These are phyloP conservation scores for Pulveroboletus sp. DNA, from an alignment of 1,284 basidiomycete genomes.

Conservation along the genomic window DNA sequence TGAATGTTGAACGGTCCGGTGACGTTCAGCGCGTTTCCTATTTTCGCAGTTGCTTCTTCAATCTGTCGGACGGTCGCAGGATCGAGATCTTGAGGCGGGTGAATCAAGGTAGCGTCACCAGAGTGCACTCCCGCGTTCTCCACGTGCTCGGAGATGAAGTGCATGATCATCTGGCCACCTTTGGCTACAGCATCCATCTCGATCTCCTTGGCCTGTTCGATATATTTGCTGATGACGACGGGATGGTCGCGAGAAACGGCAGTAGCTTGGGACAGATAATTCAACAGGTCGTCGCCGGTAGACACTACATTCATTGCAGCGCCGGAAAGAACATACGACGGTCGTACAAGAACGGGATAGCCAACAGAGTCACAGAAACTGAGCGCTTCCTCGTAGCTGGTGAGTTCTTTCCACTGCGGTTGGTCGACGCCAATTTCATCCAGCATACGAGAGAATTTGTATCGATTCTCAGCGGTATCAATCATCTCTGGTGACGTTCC, in stretches of 20 bases:
- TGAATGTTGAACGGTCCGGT: slow-evolving; percentile 99
- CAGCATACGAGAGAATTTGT: slow-evolving; percentile 98
- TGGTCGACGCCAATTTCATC: slow-evolving; percentile 99
- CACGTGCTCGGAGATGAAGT: slow-evolving; percentile 99
- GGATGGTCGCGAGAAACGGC: slow-evolving; percentile 97
- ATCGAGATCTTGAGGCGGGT: slow-evolving; percentile 97
- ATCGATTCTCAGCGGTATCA: slow-evolving; percentile 98
- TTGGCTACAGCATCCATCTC: slow-evolving; percentile 99
- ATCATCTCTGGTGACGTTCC: slow-evolving; percentile 99
- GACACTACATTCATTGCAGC: slow-evolving; percentile 99
- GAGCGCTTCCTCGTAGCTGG: slow-evolving; percentile 87
- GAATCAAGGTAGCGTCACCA: slow-evolving; percentile 93
- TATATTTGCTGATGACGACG: slow-evolving; percentile 98
- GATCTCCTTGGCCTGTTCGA: slow-evolving; percentile 99
- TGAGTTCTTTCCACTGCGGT: slow-evolving; percentile 96
- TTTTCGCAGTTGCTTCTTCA: slow-evolving; percentile 95
- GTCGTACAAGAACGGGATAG: slow-evolving; percentile 95
- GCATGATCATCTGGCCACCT: slow-evolving; percentile 98
- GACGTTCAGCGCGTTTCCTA: slow-evolving; percentile 96
- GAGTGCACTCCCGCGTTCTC: slow-evolving; percentile 92
- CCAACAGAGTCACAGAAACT: slow-evolving; percentile 89
- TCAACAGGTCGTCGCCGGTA: slow-evolving; percentile 86
- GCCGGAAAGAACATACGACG: slow-evolving; percentile 97
- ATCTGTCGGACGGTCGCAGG: slow-evolving; percentile 95
- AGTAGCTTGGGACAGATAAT: slow-evolving; percentile 94